Evolutionary conservation across 192 early-diverging fungal species (phyloP).

Genomic region (Funneliformis mosseae): DNA sequence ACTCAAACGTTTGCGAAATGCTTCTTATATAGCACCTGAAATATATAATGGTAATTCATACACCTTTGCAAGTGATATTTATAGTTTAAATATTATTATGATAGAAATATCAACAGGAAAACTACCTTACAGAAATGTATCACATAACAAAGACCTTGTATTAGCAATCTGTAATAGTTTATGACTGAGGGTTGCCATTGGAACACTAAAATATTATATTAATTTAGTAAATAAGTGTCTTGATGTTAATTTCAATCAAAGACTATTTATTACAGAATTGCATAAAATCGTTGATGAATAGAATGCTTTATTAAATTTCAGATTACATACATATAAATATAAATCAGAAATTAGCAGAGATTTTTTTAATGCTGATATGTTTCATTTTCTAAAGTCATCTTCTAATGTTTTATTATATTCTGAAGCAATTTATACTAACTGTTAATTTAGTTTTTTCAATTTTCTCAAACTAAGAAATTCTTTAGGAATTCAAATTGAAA

Average conservation of each 20-base stretch:
- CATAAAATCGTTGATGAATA: background rate
- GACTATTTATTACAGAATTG: background rate
- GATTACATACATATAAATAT: no score
- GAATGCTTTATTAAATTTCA: background rate
- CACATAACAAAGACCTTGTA: background rate
- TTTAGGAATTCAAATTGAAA: no score
- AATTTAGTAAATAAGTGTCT: background rate
- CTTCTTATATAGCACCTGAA: slow-evolving; percentile 47
- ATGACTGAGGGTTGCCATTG: background rate
- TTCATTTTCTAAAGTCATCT: no score
- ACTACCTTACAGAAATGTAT: slow-evolving; percentile 30
- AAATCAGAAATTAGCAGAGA: background rate
- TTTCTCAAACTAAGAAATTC: no score
- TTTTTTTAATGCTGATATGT: background rate
- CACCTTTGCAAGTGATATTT: slow-evolving; percentile 42
- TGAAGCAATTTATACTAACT: no score
- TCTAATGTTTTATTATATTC: no score
- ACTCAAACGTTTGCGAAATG: slow-evolving; percentile 34
- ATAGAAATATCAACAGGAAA: slow-evolving; percentile 42
- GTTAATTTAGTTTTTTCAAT: no score
- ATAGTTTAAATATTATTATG: slow-evolving; percentile 48
- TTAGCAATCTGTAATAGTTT: slow-evolving; percentile 10
- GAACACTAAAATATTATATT: slow-evolving; percentile 17
- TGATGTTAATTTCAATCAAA: background rate
- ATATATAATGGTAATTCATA: slow-evolving; percentile 36